Evolutionary conservation across 208 protist species (phyloP).

Genomic region (Phytomonas francai): DNA sequence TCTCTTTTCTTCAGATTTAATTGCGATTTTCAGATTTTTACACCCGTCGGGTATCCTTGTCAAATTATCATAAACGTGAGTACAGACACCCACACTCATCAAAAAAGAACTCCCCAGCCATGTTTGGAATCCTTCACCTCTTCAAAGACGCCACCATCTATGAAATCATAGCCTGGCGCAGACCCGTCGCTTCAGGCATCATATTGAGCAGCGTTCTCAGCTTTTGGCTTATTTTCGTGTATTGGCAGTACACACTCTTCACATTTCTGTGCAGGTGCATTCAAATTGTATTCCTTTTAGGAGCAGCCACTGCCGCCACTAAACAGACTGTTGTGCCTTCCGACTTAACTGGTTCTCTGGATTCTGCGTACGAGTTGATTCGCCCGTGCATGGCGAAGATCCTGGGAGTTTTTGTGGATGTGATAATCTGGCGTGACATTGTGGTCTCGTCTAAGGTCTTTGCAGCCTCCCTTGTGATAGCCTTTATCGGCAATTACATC

Average conservation of each 20-base stretch:
- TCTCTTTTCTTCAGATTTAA: background rate
- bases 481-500: slow-evolving; percentile 66
- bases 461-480: slow-evolving; percentile 28
- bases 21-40: slow-evolving; percentile 3
- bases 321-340: slow-evolving; percentile 23
- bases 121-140: slow-evolving; percentile 21
- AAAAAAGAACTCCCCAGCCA: slow-evolving; percentile 10
- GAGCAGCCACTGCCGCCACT: slow-evolving; percentile 25
- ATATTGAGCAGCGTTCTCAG: slow-evolving; percentile 26
- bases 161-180: slow-evolving; percentile 64
- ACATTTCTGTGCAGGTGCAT: slow-evolving; percentile 61
- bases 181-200: slow-evolving; percentile 44
- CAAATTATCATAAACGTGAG: background rate
- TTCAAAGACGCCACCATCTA: slow-evolving; percentile 34
- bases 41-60: slow-evolving; percentile 5
- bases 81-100: slow-evolving; percentile 7
- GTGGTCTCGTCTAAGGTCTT: slow-evolving; percentile 37
- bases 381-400: slow-evolving; percentile 28
- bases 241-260: slow-evolving; percentile 64
- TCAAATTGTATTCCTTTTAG: slow-evolving; percentile 28
- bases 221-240: slow-evolving; percentile 50
- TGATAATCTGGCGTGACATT: slow-evolving; percentile 65
- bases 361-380: slow-evolving; percentile 37
- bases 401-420: slow-evolving; percentile 17
- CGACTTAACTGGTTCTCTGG: slow-evolving; percentile 39